Evolutionary conservation across 225 moss, liverwort and hornwort species (phyloP).

Genomic region (Anthoceros angustus): DNA sequence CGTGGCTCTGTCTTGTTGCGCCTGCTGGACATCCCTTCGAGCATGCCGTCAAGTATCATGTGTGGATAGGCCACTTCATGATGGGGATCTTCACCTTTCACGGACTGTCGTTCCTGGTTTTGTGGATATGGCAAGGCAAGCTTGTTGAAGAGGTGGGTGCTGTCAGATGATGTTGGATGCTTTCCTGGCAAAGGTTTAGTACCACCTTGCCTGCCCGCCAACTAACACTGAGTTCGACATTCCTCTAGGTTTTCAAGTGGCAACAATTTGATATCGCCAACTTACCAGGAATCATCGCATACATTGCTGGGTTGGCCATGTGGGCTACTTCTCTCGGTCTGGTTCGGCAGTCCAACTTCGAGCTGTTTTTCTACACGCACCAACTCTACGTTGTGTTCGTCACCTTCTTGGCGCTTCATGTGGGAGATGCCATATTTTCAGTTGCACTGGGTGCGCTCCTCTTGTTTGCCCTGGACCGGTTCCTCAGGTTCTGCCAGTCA

Average conservation of each 20-base stretch:
- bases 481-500: constrained; percentile 75
- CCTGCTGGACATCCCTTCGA: constrained; percentile 66
- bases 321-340: constrained; percentile 54
- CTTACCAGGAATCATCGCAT: constrained; percentile 56
- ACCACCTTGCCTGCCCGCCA: neutral
- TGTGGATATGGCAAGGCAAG: constrained; percentile 41
- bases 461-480: constrained; percentile 64
- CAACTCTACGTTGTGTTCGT: constrained; percentile 69
- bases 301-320: constrained; percentile 52
- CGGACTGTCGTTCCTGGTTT: constrained; percentile 34
- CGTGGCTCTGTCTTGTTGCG: constrained; percentile 73
- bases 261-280: constrained; percentile 31
- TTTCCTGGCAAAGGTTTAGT: neutral
- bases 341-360: constrained; percentile 47
- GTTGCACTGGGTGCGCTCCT: constrained; percentile 51
- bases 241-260: constrained; percentile 54
- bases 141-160: constrained; percentile 37
- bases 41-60: constrained; percentile 79
- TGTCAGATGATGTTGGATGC: neutral
- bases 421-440: constrained; percentile 40
- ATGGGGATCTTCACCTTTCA: constrained; percentile 61
- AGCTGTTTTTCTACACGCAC: constrained; percentile 75
- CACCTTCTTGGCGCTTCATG: constrained; percentile 53
- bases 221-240: neutral
- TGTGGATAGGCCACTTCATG: constrained; percentile 78